Conservation (phyloP, 1,139 yeast species). For the Nadsonia starkeyi-henricii region DNA sequence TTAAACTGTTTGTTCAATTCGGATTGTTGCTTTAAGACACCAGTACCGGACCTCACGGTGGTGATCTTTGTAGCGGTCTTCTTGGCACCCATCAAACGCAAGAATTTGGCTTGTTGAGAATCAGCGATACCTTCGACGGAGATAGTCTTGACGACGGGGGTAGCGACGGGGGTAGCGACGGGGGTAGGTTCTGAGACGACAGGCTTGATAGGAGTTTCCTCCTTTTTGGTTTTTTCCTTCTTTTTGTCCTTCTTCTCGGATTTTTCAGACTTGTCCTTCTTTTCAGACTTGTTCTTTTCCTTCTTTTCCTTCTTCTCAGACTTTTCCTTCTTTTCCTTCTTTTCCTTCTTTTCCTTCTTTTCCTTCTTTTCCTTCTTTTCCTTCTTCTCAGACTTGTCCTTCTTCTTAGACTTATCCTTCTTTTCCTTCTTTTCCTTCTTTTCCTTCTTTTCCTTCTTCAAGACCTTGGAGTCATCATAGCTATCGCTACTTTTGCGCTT, state of each 20-base stretch:
- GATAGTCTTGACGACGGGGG: constrained; percentile 4
- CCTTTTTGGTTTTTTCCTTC: neutral
- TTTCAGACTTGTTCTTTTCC: constrained; percentile 1
- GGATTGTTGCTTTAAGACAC: constrained; percentile 2
- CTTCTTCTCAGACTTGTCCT: neutral
- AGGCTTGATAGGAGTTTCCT: neutral
- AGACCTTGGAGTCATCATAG: neutral
- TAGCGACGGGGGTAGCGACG: neutral
- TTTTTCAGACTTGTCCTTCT: neutral
- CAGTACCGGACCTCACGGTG: constrained; percentile 7
- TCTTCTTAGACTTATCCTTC: constrained; percentile 1
- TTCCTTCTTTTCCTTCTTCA: neutral
- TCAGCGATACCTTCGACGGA: constrained; percentile 14
- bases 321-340: neutral
- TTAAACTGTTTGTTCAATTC: constrained; percentile 14
- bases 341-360: neutral
- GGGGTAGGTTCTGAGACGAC: neutral
- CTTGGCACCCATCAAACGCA: constrained; percentile 17
- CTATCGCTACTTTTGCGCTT: neutral
- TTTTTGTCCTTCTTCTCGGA: neutral
- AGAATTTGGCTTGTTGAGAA: constrained; percentile 15
- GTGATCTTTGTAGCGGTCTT: constrained; percentile 8
- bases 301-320: constrained; percentile 4
- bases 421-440: neutral
- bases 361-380: constrained; percentile 1